Evolutionary conservation across 176 grass and related monocot species (phyloP), one percentile per base, ranked within the genome.

Genomic region (Oryza meyeriana): DNA sequence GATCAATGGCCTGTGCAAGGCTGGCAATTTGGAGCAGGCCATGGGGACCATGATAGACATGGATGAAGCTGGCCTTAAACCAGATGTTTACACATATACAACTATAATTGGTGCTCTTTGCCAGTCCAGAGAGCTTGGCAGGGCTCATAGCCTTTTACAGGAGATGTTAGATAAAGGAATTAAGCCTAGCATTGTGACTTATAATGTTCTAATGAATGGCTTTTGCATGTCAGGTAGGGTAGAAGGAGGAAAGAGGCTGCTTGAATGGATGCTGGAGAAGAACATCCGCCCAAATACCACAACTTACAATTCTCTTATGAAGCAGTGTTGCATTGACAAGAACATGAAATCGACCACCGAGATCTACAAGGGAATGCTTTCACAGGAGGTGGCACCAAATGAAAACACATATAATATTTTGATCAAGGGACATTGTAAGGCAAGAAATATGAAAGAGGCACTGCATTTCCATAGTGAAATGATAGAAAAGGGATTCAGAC

Each of bases 401-500:
- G 92, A 94, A 71, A 94, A 91, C 71, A 98, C 92, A 28, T 98
- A 98, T 81, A 94, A 94, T 77, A 98, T 94, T 85, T 91, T 98
- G 86, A 76, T 98, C 66, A 93, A 81, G 78, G 95, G 95, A 14
- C 92, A 98, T 76, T 94, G 86, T 44, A 98, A 91, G 62, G 87
- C 92, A 47, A 93, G 95, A 78, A 98, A 94, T 78, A 89, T 94
- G 86, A 98, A 98, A 79, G 95, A 98, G 52, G 95, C 95, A 26
- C 64, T 85, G 67, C 86, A 94, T 98, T 88, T 98, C 64, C 90
- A 86, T 79, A 77, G 61, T 66, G 95, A 91, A 87, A 93, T 98
- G 95, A 81, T 79, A 29, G 79, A 84, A 35, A 94, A 91, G 71
- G 90, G 95, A 36, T 94, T 93, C 58, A 88, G 36, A 73, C 90